Conservation (phyloP, 352 stramenopile species). For the Halophytophthora polymorphica region DNA sequence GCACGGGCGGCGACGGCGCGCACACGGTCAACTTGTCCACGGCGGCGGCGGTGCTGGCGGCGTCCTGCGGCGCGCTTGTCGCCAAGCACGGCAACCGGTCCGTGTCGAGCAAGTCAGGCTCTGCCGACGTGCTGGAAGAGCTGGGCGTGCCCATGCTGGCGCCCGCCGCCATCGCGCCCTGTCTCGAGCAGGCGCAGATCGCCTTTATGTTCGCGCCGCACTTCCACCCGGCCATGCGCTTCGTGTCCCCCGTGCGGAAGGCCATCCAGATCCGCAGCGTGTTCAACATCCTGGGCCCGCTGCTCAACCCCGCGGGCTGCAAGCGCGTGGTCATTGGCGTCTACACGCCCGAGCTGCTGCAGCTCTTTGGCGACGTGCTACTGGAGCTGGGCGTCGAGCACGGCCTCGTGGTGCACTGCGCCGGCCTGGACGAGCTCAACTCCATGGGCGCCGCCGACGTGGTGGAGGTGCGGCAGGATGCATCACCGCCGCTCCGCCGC, state of each 20-base stretch:
- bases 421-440: conserved; percentile 98
- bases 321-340: conserved; percentile 98
- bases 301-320: conserved; percentile 96
- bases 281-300: conserved; percentile 98
- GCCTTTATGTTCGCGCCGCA: conserved; percentile 98
- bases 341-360: conserved; percentile 93
- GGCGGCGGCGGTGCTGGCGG: conserved; percentile 91
- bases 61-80: conserved; percentile 91
- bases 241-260: conserved; percentile 94
- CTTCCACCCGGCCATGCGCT: conserved; percentile 96
- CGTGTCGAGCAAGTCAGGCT: conserved; percentile 93
- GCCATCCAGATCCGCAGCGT: conserved; percentile 94
- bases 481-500: conserved; percentile 33
- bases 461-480: conserved; percentile 62
- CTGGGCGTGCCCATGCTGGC: conserved; percentile 95
- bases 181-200: conserved; percentile 90
- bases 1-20: conserved; percentile 97
- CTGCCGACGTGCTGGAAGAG: conserved; percentile 96
- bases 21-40: conserved; percentile 99
- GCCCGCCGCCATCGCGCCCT: conserved; percentile 89
- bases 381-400: conserved; percentile 94
- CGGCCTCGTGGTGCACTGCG: conserved; percentile 97
- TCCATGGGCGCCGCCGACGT: conserved; percentile 89
- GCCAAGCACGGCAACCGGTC: conserved; percentile 97
- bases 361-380: conserved; percentile 79